Evolutionary conservation across 345 rosid genomes (phyloP), one percentile per base, ranked within the genome.

Genomic region (Lepidium sativum): DNA sequence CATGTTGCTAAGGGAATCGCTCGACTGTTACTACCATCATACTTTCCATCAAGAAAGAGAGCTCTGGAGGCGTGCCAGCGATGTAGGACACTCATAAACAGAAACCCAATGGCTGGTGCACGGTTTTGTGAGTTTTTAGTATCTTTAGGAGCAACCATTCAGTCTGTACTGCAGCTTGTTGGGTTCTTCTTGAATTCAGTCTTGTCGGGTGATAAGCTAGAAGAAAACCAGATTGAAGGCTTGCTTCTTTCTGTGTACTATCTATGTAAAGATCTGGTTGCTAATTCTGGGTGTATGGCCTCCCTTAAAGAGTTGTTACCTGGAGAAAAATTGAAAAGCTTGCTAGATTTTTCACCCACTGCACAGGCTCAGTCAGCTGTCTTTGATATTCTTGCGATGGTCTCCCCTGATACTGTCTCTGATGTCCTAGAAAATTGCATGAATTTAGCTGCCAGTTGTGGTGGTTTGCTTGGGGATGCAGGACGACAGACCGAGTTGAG

Each of bases 81-180:
- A 50, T 92, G 96, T 71, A 66, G 81, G 1, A 78, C 89, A 21
- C 96, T 92, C 56, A 74, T 92, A 44, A 87, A 83, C 75, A 82
- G 97, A 78, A 83, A 86, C 39, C 90, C 96, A 27, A 64, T 58
- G 54, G 97, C 96, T 48, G 97, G 98, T 77, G 96, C 96, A 51
- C 83, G 91, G 76, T 92, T 92, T 80, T 92, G 98, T 69, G 84
- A 86, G 62, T 87, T 78, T 78, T 77, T 83, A 70, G 75, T 66
- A 54, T 70, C 47, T 2, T 87, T 84, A 76, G 95, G 97, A 60
- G 87, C 90, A 42, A 78, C 90, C 2, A 65, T 65, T 54, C 79
- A 81, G 52, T 80, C 79, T 61, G 78, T 81, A 15, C 65, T 82
- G 85, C 81, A 89, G 60, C 95, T 92, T 68, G 78, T 84, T 56